A percentile compares a stretch with the other conserved stretches of the same genome.
Evolutionary conservation across 148 eudicot species (phyloP).

Genomic region (Fagopyrum esculentum): DNA sequence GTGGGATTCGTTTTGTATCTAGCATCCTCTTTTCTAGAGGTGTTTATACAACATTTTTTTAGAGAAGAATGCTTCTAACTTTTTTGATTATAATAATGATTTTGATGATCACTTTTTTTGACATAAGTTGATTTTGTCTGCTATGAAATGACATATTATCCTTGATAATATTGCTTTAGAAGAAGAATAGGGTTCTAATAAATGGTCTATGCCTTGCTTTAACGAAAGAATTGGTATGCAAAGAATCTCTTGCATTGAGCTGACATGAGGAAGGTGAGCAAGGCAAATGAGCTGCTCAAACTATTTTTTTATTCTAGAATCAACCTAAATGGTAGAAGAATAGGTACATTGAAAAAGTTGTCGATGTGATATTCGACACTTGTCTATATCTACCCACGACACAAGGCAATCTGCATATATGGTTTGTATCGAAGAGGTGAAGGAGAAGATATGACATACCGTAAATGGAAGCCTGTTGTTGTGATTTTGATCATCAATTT

Average conservation of each 20-base stretch:
- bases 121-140: not conserved
- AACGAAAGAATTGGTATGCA: not conserved
- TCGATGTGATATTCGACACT: not conserved
- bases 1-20: not conserved
- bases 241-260: constrained; percentile 3
- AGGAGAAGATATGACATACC: constrained; percentile 12
- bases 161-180: not conserved
- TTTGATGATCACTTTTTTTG: not conserved
- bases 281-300: constrained; percentile 2
- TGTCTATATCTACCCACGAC: constrained; percentile 12
- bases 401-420: not conserved
- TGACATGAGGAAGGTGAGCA: not conserved
- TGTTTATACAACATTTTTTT: not conserved
- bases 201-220: not conserved
- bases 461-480: constrained; percentile 33
- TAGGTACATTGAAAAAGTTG: not conserved
- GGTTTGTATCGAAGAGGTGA: not conserved
- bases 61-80: not conserved
- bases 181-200: constrained; percentile 7
- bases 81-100: not conserved
- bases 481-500: constrained; percentile 23
- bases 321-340: not conserved
- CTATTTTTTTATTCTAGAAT: constrained; percentile 9
- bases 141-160: constrained; percentile 8
- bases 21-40: constrained; percentile 2